Evolutionary conservation across 2,329 filamentous ascomycete genomes (phyloP).

Genomic region (Phialocephala sp.): DNA sequence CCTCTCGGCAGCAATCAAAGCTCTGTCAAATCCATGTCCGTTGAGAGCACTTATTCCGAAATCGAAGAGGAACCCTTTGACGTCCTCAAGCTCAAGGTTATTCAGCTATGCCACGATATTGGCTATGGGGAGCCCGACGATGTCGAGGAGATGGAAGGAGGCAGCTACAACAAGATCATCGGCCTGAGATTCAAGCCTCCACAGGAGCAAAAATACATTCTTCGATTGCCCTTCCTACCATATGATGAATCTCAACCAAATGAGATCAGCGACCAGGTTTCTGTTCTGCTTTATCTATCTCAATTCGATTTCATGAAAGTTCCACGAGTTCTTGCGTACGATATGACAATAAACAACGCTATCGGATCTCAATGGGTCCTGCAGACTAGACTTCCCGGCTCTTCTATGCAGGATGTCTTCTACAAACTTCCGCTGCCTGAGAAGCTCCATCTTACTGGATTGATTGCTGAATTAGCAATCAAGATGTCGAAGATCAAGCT

Average conservation of each 20-base stretch:
- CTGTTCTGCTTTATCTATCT: constrained; percentile 20
- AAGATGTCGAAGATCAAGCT: constrained; percentile 23
- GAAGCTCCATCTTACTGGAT: constrained; percentile 26
- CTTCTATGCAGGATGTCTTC: constrained; percentile 9
- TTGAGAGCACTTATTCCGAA: constrained; percentile 4
- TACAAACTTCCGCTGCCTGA: constrained; percentile 22
- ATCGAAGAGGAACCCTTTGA: constrained; percentile 27
- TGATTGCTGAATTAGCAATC: constrained; percentile 21
- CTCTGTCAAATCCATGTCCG: neutral
- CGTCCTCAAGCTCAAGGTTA: constrained; percentile 26
- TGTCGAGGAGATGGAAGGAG: constrained; percentile 30
- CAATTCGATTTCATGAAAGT: constrained; percentile 13
- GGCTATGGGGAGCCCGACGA: constrained; percentile 24
- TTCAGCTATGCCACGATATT: constrained; percentile 29
- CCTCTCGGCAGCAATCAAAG: constrained; percentile 4
- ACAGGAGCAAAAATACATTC: constrained; percentile 19
- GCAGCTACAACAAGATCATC: constrained; percentile 31
- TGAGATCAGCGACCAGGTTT: constrained; percentile 29
- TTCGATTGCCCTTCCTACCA: constrained; percentile 27
- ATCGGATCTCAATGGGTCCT: constrained; percentile 27
- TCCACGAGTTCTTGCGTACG: constrained; percentile 23
- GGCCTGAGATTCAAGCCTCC: constrained; percentile 20
- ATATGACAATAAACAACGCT: constrained; percentile 29
- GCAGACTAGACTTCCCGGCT: constrained; percentile 27
- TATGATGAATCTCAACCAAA: neutral